Percentiles rank a stretch among this genome's conserved stretches.
Evolutionary conservation across 495 filamentous ascomycete genomes (phyloP).

Genomic region (Acidiella bohemica): DNA sequence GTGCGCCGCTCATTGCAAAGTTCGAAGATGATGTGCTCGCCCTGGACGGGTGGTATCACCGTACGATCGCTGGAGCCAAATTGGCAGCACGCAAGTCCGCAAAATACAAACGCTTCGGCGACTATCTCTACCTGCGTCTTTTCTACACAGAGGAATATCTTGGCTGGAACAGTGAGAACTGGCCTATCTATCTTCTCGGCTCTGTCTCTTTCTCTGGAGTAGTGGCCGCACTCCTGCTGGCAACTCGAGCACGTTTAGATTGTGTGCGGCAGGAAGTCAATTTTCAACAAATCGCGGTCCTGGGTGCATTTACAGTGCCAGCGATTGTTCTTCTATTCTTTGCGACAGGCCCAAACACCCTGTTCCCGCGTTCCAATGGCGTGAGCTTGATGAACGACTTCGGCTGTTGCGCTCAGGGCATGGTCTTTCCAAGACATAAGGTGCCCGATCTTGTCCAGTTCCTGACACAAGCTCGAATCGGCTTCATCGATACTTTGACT

Average conservation of each 20-base stretch:
- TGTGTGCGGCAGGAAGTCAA: too few relatives aligned
- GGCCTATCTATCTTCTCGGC: conserved; percentile 31
- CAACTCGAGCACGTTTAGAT: neutral
- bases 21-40: conserved; percentile 45
- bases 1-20: conserved; percentile 36
- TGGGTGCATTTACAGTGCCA: neutral
- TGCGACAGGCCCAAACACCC: conserved; percentile 28
- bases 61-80: conserved; percentile 19
- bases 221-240: conserved; percentile 1
- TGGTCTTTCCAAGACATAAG: conserved; percentile 30
- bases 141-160: conserved; percentile 45
- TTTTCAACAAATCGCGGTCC: too few relatives aligned
- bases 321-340: conserved; percentile 28
- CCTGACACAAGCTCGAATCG: conserved; percentile 12
- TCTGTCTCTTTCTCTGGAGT: conserved; percentile 24
- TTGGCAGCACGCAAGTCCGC: conserved; percentile 30
- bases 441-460: conserved; percentile 24
- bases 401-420: conserved; percentile 39
- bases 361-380: conserved; percentile 28
- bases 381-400: conserved; percentile 38
- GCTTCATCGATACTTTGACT: conserved; percentile 33
- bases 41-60: conserved; percentile 38
- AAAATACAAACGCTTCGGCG: conserved; percentile 3
- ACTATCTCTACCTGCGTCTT: conserved; percentile 40
- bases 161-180: conserved; percentile 44